Base-by-base conservation (phyloP, 2,329 filamentous ascomycete genomes). In the Chaetoscypha palmicola region DNA sequence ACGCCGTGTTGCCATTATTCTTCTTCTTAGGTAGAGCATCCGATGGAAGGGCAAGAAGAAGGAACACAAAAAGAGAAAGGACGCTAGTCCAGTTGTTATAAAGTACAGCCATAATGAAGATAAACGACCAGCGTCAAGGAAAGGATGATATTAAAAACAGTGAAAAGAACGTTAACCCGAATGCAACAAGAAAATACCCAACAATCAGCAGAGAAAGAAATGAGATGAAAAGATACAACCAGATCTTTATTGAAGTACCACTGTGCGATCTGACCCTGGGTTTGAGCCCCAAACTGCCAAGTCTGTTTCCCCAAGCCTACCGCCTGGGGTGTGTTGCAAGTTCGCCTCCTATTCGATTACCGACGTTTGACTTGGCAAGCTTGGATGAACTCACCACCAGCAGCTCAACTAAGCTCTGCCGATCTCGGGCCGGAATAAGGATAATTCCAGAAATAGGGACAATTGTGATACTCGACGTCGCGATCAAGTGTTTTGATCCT, bases 121-220 rank as follows among this genome's bases (percentile, higher is more conserved):
- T 33, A 46, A 47, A 56, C 53, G 51, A 39, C 39, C 53, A 56
- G 53, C 53, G 51, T 54, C 35, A 49, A 41, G 26, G 35, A 49
- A 43, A 28, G 24, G 19, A 41, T 19, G 37, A 17, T 31, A 43
- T 40, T 14, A 42, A 35, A 19, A 24, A 41, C 28, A 20, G n/a
- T 21, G 11, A 28, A 33, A 23, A 30, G 14, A 19, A 33, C n/a
- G n/a, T 17, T 21, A 35, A 26, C 35, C 19, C 12, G 22, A 37
- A 43, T 26, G 8, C 10, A 39, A 38, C 26, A n/a, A 7, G 19
- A 33, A 46, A 24, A 33, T 19, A 16, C 41, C 22, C 33, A 17
- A 31, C 35, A 26, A 17, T 11, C 17, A 34, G 28, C 20, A 21
- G 26, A 24, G 17, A 38, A 30, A 37, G 47, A 35, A 41, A 22